Evolutionary conservation across 148 eudicot genomes (phyloP).

Genomic region (Arctostaphylos glauca): DNA sequence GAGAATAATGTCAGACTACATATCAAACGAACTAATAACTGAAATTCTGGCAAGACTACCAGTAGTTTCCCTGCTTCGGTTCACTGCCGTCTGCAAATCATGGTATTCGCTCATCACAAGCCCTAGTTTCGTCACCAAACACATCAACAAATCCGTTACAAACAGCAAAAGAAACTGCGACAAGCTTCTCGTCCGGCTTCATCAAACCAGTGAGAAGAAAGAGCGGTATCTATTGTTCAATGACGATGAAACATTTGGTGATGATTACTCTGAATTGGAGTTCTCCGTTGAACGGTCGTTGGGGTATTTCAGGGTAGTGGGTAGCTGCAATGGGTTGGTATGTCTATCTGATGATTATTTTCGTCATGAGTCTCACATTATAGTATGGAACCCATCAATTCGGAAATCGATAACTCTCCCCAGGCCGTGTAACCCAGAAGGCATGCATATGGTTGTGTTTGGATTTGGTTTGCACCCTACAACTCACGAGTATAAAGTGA

Average conservation of each 20-base stretch:
- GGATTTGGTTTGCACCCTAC: constrained; percentile 25
- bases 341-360: constrained; percentile 35
- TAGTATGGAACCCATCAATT: constrained; percentile 36
- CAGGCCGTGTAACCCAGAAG: background rate
- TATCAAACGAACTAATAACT: background rate
- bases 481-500: constrained; percentile 3
- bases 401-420: background rate
- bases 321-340: constrained; percentile 34
- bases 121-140: background rate
- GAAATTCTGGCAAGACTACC: constrained; percentile 15
- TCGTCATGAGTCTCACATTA: background rate
- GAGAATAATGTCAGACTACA: background rate
- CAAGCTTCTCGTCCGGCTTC: constrained; percentile 15
- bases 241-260: constrained; percentile 17
- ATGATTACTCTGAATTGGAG: background rate
- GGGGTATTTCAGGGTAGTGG: constrained; percentile 35
- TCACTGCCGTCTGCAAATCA: constrained; percentile 10
- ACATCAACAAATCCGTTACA: background rate
- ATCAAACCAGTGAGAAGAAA: background rate
- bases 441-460: constrained; percentile 17
- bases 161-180: background rate
- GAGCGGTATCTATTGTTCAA: constrained; percentile 24
- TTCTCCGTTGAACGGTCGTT: constrained; percentile 23
- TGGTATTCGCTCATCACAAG: constrained; percentile 10
- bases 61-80: background rate